Percentiles rank a stretch among this genome's conserved stretches.
phyloP scores from a whole-genome alignment of 2,329 filamentous ascomycete genomes.

The Ceratocystis cubensis region DNA sequence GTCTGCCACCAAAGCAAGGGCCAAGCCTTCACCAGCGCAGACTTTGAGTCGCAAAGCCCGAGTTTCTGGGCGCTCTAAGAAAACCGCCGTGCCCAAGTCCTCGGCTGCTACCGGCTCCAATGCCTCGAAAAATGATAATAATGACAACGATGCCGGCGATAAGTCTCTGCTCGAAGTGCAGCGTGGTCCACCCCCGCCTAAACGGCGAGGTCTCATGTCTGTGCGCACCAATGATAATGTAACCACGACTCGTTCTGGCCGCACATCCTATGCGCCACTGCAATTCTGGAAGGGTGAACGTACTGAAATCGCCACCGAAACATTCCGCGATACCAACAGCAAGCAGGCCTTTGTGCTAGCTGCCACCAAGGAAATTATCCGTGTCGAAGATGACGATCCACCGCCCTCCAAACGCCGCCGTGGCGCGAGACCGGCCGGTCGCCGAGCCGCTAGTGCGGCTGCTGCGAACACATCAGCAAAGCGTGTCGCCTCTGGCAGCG shows the following conservation, averaged over 20 bases:
- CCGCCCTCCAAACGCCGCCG: slow-evolving; percentile 26
- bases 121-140: slow-evolving; percentile 22
- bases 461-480: background rate
- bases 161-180: slow-evolving; percentile 38
- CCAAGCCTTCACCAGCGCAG: slow-evolving; percentile 17
- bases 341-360: slow-evolving; percentile 40
- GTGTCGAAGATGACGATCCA: slow-evolving; percentile 48
- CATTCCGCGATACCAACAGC: slow-evolving; percentile 29
- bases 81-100: background rate
- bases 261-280: slow-evolving; percentile 64
- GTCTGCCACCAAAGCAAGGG: slow-evolving; percentile 6
- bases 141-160: slow-evolving; percentile 33
- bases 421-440: slow-evolving; percentile 11
- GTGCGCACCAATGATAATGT: slow-evolving; percentile 39
- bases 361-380: slow-evolving; percentile 64
- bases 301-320: slow-evolving; percentile 54
- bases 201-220: slow-evolving; percentile 42
- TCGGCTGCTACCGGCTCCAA: slow-evolving; percentile 22
- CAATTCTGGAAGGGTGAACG: slow-evolving; percentile 80
- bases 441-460: background rate
- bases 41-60: slow-evolving; percentile 6
- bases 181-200: slow-evolving; percentile 44
- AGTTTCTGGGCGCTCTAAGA: slow-evolving; percentile 6
- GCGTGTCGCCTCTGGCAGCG: slow-evolving; percentile 27
- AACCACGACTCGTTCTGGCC: slow-evolving; percentile 58